Evolutionary conservation across 495 filamentous ascomycete genomes (phyloP).

Genomic region (Lasiosphaeris hirsuta): DNA sequence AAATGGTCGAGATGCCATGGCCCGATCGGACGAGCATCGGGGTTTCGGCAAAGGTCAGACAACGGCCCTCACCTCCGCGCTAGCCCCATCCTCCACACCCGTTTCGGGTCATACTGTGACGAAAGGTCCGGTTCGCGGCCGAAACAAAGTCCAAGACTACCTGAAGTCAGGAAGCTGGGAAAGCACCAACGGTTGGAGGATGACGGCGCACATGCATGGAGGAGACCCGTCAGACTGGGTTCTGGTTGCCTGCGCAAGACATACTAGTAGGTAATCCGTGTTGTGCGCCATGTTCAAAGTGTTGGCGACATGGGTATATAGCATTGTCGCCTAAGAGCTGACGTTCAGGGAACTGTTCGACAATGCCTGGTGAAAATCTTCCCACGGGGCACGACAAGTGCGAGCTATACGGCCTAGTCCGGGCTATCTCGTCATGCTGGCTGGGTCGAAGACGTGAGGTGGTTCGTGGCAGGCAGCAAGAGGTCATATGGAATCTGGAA

Average conservation of each 20-base stretch:
- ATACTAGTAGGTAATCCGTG: background rate
- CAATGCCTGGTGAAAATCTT: background rate
- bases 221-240: background rate
- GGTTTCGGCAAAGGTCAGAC: too few species aligned
- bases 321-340: background rate
- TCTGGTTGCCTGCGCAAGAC: background rate
- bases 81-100: too few species aligned
- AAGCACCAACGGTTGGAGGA: background rate
- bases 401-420: background rate
- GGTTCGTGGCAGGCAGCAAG: slow-evolving; percentile 3
- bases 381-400: background rate
- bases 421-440: background rate
- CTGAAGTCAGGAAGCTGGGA: too few species aligned
- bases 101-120: too few species aligned
- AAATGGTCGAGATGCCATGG: too few species aligned
- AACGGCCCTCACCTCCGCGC: too few species aligned
- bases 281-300: background rate
- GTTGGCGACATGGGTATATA: background rate
- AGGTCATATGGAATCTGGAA: background rate
- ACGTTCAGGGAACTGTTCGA: background rate
- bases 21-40: too few species aligned
- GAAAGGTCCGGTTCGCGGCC: too few species aligned
- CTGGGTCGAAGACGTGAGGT: background rate
- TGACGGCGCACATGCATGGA: background rate
- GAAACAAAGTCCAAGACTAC: too few species aligned